phyloP scores from a whole-genome alignment of 768 basidiomycete genomes.

The Xanthoconium purpureum region DNA sequence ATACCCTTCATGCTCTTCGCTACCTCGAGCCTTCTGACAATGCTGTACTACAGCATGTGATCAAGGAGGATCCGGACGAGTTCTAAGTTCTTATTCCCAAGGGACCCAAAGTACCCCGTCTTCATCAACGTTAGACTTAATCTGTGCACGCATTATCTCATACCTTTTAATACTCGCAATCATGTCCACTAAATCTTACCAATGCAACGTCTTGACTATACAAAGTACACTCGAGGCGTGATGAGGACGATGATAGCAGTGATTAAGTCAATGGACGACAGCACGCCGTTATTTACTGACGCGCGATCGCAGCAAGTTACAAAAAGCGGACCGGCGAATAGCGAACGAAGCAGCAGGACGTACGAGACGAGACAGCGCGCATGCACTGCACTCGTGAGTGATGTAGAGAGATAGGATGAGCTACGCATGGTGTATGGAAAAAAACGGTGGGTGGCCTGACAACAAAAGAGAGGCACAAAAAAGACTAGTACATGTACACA shows the following conservation, averaged over 20 bases:
- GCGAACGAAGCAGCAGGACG: constrained; percentile 6
- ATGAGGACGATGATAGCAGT: not conserved
- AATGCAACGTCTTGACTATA: not conserved
- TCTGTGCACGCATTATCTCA: no score
- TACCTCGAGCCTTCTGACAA: not conserved
- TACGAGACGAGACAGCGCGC: constrained; percentile 2
- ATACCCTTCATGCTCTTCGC: no score
- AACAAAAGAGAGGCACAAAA: not conserved
- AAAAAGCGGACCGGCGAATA: not conserved
- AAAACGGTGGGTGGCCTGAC: not conserved
- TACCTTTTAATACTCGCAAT: no score
- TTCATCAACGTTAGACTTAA: no score
- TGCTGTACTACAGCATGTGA: not conserved
- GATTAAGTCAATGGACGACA: not conserved
- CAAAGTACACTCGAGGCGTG: not conserved
- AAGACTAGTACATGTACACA: constrained; percentile 31
- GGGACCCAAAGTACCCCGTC: no score
- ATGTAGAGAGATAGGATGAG: constrained; percentile 5
- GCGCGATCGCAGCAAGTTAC: not conserved
- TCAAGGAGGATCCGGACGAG: not conserved
- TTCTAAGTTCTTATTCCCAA: not conserved
- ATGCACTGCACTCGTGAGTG: constrained; percentile 4
- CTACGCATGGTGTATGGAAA: constrained; percentile 23
- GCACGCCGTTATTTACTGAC: not conserved
- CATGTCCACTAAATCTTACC: no score